Evolutionary conservation across 2,329 filamentous ascomycete species (phyloP).

Genomic region (Periconia sp.): DNA sequence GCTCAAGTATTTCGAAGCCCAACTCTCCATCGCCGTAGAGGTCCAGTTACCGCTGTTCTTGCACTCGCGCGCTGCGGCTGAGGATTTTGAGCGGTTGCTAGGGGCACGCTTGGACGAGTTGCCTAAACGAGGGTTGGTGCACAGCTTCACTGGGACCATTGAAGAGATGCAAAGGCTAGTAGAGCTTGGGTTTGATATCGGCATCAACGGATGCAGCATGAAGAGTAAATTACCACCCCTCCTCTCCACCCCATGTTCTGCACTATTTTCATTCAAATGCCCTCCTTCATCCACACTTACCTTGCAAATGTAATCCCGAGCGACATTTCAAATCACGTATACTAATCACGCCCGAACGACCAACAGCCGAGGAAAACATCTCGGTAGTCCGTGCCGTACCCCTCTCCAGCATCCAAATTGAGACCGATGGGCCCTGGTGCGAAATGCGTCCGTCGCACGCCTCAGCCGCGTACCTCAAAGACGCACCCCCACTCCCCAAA

Average conservation of each 20-base stretch:
- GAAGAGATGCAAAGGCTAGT: constrained; percentile 84
- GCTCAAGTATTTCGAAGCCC: constrained; percentile 79
- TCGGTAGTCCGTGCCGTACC: constrained; percentile 79
- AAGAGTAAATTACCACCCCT: constrained; percentile 60
- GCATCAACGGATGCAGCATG: constrained; percentile 95
- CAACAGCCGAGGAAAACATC: constrained; percentile 65
- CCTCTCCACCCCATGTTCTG: background rate
- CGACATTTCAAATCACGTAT: background rate
- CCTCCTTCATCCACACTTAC: background rate
- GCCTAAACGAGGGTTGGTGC: constrained; percentile 79
- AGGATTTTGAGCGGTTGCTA: constrained; percentile 78
- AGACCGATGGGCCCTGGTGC: constrained; percentile 98
- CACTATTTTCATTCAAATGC: no score
- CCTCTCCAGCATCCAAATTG: constrained; percentile 81
- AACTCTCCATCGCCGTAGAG: constrained; percentile 75
- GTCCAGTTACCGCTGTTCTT: constrained; percentile 86
- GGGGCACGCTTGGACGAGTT: constrained; percentile 65
- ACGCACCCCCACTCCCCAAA: constrained; percentile 73
- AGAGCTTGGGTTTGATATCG: constrained; percentile 80
- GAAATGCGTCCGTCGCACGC: constrained; percentile 90
- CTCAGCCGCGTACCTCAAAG: constrained; percentile 71
- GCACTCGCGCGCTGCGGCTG: constrained; percentile 84
- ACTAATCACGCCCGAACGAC: background rate
- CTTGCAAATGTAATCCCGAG: background rate
- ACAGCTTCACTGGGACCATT: constrained; percentile 88